Conservation (phyloP, 1,284 basidiomycete genomes). For the Cystodermella granulosa region DNA sequence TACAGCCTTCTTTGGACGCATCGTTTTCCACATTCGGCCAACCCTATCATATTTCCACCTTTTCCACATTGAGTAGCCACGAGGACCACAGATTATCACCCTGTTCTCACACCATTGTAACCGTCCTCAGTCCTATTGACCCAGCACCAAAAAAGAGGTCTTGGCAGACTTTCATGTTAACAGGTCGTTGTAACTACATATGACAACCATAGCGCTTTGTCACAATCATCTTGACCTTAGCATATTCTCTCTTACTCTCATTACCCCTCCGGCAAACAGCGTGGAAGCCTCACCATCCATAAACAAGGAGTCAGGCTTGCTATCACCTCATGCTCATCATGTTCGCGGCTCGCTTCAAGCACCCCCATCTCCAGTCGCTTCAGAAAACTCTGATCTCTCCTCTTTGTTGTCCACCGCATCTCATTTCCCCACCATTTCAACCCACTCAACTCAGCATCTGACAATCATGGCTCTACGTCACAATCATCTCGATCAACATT, state of each 20-base stretch:
- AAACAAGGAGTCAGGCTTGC: constrained; percentile 20
- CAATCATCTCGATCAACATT: constrained; percentile 62
- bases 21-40: too few relatives aligned
- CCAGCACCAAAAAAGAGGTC: too few relatives aligned
- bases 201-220: too few relatives aligned
- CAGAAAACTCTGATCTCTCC: constrained; percentile 40
- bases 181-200: too few relatives aligned
- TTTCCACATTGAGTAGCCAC: too few relatives aligned
- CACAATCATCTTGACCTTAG: too few relatives aligned
- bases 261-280: constrained; percentile 10
- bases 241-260: constrained; percentile 12
- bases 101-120: too few relatives aligned
- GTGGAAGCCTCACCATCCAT: constrained; percentile 13
- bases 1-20: too few relatives aligned
- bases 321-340: constrained; percentile 25
- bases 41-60: too few relatives aligned
- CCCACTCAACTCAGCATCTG: constrained; percentile 55
- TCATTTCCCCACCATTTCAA: constrained; percentile 69
- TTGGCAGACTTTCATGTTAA: too few relatives aligned
- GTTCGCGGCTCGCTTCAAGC: constrained; percentile 14
- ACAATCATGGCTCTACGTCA: constrained; percentile 61
- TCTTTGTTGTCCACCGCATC: constrained; percentile 43
- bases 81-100: too few relatives aligned
- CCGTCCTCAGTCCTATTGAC: too few relatives aligned
- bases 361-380: constrained; percentile 34